Base-by-base conservation (phyloP, 257 asterid species). In the Solanum commersonii region DNA sequence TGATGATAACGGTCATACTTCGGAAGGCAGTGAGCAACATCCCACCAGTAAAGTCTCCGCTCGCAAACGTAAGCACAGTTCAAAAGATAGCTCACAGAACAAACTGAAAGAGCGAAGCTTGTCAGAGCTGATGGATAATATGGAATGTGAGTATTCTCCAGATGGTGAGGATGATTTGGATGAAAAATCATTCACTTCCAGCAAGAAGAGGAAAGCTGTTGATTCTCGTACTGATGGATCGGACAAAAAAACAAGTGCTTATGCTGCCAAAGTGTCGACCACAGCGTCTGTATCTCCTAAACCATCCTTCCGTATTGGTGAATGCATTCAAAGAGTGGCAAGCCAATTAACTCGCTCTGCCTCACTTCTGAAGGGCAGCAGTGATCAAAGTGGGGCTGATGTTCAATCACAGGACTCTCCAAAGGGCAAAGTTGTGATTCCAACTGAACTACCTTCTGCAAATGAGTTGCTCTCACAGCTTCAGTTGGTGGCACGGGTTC, bases 281-380 rank as follows among this genome's bases (percentile, higher is more conserved):
- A 68, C 91, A 8, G 87, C 90, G 14, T 83, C 91, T 83, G 90
- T 91, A 74, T 86, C 92, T 86, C 96, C 96, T 59, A 96, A 92
- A 88, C 96, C 98, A 63, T 95, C 98, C 71, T 97, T 97, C 60
- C 96, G 94, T 89, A 93, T 97, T 22, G 99, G 99, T 22, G 99
- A 97, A 84, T 95, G 99, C 88, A 97, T 97, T 29, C 96, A 95
- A 52, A 92, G 99, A 91, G 96, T 93, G 65, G 99, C 99, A 76
- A 94, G 94, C 93, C 98, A 96, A 89, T 90, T 97, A 88, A 93
- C 98, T 38, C 96, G 95, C n/a, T 81, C 96, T 83, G 71, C 94
- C 18, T 87, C 95, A n/a, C 82, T 70, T 84, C 87, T 89, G 12
- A 93, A 94, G 92, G 91, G 93, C 49, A 87, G 83, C 63, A 86